Percentiles rank a stretch among this genome's conserved stretches.
Evolutionary conservation across 2,329 filamentous ascomycete genomes (phyloP).

Genomic region (Fonsecaea pugnacius): DNA sequence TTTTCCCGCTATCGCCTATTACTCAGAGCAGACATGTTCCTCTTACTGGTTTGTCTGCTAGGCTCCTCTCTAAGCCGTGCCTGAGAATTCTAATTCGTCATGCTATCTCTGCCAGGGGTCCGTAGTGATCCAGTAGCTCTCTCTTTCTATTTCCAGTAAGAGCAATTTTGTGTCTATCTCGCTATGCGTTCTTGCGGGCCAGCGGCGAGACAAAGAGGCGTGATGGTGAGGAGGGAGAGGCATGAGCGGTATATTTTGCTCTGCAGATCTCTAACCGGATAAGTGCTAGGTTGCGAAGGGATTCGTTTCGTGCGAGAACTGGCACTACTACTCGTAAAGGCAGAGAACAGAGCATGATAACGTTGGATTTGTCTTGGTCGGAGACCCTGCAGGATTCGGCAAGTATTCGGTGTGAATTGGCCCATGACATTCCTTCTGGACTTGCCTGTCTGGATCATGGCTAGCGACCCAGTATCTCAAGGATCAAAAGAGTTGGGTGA

Average conservation of each 20-base stretch:
- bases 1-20: not conserved
- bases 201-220: constrained; percentile 1
- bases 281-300: not conserved
- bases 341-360: not conserved
- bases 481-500: constrained; percentile 13
- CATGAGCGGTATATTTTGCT: not conserved
- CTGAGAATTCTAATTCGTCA: constrained; percentile 1
- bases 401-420: constrained; percentile 11
- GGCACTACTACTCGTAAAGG: not conserved
- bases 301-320: not conserved
- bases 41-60: not conserved
- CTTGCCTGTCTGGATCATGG: not conserved
- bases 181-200: not conserved
- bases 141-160: not conserved
- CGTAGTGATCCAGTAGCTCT: not conserved
- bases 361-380: constrained; percentile 2
- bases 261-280: not conserved
- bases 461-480: not conserved
- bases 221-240: not conserved
- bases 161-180: not conserved
- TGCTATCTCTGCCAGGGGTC: constrained; percentile 6
- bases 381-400: constrained; percentile 2
- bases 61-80: not conserved
- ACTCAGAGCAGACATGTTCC: not conserved
- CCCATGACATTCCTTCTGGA: not conserved